phyloP scores from a whole-genome alignment of 129 eudicot species.

The Logfia minima region DNA sequence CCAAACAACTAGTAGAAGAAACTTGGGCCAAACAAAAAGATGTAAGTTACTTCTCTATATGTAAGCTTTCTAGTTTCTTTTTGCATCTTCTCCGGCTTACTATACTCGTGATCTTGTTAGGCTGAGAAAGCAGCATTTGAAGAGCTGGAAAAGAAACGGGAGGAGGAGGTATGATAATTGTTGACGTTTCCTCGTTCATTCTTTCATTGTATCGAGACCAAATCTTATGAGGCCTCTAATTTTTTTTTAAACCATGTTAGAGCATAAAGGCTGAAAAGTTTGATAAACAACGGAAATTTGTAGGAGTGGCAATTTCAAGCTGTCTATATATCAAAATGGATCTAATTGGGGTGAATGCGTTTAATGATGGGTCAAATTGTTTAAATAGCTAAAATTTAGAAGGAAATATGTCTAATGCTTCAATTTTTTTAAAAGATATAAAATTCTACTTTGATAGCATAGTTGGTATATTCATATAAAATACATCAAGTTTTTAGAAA shows the following conservation, averaged over 20 bases:
- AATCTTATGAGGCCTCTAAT: neutral
- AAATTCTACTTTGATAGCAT: neutral
- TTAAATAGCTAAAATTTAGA: neutral
- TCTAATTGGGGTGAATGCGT: too few species aligned
- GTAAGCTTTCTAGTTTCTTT: neutral
- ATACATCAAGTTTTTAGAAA: neutral
- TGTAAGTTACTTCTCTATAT: conserved; percentile 43
- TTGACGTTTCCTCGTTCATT: neutral
- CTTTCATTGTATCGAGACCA: neutral
- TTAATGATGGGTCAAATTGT: neutral
- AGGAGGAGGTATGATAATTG: conserved; percentile 58
- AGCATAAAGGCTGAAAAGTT: neutral
- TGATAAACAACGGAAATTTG: neutral
- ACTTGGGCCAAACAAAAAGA: conserved; percentile 97
- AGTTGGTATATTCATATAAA: neutral
- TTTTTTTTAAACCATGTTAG: neutral
- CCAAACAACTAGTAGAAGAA: conserved; percentile 75
- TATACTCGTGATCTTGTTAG: conserved; percentile 29
- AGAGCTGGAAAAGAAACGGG: conserved; percentile 81
- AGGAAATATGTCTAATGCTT: neutral
- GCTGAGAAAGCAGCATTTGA: conserved; percentile 94
- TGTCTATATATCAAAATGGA: too few species aligned
- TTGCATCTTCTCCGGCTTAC: conserved; percentile 2
- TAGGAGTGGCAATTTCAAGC: neutral
- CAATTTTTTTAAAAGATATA: neutral